phyloP scores from a whole-genome alignment of 768 basidiomycete genomes.

The Tulasnella sp. region DNA sequence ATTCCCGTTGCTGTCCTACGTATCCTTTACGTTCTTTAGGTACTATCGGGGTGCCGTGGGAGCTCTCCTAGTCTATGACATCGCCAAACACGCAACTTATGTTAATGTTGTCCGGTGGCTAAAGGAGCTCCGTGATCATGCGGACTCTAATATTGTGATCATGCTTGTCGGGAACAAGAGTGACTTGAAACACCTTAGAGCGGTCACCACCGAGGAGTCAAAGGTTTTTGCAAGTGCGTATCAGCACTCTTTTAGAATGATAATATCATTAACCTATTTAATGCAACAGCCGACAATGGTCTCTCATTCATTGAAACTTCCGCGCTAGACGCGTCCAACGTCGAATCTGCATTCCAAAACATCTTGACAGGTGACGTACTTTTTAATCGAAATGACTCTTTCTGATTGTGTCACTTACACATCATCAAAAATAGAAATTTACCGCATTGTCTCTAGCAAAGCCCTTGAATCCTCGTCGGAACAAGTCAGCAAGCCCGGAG shows the following conservation, averaged over 20 bases:
- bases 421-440: conserved; percentile 55
- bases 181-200: conserved; percentile 94
- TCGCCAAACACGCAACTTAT: conserved; percentile 88
- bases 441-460: conserved; percentile 93
- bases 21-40: conserved; percentile 29
- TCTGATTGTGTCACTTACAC: neutral
- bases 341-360: conserved; percentile 93
- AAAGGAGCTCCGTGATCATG: conserved; percentile 93
- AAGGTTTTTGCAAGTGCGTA: conserved; percentile 74
- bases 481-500: conserved; percentile 56
- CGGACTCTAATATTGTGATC: conserved; percentile 84
- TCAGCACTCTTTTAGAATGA: neutral
- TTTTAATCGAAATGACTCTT: neutral
- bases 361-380: conserved; percentile 68
- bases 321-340: conserved; percentile 97
- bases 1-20: neutral
- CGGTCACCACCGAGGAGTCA: conserved; percentile 95
- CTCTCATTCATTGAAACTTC: conserved; percentile 97
- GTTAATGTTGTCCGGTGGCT: conserved; percentile 91
- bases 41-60: conserved; percentile 97
- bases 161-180: conserved; percentile 98
- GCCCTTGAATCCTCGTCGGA: conserved; percentile 73
- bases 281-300: conserved; percentile 61
- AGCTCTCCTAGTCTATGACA: conserved; percentile 86
- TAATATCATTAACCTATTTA: neutral